Conservation (phyloP, 495 filamentous ascomycete species). For the Neurospora hispaniola region DNA sequence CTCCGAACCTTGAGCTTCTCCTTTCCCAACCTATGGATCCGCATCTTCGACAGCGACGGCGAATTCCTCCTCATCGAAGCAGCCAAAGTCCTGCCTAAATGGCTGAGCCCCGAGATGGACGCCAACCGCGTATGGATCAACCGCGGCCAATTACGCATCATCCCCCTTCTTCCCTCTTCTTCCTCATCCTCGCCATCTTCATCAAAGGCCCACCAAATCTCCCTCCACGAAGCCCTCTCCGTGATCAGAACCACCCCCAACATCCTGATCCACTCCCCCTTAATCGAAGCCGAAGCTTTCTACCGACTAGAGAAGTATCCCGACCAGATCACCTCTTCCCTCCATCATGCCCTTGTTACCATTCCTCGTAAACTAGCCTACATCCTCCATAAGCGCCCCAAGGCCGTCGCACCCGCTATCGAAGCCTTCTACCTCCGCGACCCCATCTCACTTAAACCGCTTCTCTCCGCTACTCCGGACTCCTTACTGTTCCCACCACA, state of each 20-base stretch:
- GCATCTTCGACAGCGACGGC: constrained; percentile 77
- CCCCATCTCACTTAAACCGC: constrained; percentile 60
- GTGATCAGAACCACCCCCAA: constrained; percentile 44
- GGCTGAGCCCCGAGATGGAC: constrained; percentile 88
- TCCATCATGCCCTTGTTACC: constrained; percentile 59
- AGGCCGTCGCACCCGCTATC: constrained; percentile 67
- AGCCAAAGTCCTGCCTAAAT: constrained; percentile 73
- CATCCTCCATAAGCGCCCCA: constrained; percentile 61
- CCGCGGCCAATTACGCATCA: constrained; percentile 58
- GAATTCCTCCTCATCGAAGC: constrained; percentile 95
- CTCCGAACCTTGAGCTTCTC: constrained; percentile 66
- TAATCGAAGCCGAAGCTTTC: constrained; percentile 82
- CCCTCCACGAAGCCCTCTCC: constrained; percentile 47
- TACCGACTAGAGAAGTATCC: constrained; percentile 79
- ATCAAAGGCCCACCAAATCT: constrained; percentile 33
- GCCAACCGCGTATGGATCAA: constrained; percentile 79
- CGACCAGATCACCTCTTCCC: constrained; percentile 51
- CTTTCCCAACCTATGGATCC: constrained; percentile 69
- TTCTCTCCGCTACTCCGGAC: constrained; percentile 37
- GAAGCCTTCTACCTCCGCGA: constrained; percentile 93
- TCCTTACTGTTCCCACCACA: constrained; percentile 51
- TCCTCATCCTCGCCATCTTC: constrained; percentile 3
- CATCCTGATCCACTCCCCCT: constrained; percentile 49
- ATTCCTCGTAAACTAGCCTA: constrained; percentile 79
- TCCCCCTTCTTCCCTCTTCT: constrained; percentile 38